These are phyloP conservation scores for Prunus davidiana DNA, from an alignment of 306 rosid genomes.

Conservation along the genomic window DNA sequence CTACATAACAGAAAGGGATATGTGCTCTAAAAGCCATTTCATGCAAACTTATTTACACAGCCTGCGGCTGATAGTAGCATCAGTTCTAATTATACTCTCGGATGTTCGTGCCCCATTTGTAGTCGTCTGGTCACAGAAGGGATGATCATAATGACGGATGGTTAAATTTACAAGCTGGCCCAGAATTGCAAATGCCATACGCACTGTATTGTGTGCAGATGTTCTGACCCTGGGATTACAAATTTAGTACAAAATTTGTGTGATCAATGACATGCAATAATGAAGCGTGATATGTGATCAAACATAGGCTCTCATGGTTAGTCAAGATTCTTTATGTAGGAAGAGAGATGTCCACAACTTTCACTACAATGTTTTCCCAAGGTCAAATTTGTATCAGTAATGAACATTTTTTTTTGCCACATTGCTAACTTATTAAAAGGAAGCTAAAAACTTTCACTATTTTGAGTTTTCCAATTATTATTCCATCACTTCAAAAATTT, in stretches of 20 bases:
- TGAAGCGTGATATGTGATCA: neutral
- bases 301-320: neutral
- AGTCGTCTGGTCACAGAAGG: conserved; percentile 31
- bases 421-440: neutral
- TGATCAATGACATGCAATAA: neutral
- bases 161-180: conserved; percentile 83
- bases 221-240: conserved; percentile 63
- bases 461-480: neutral
- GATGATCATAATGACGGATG: conserved; percentile 55
- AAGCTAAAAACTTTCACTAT: too few relatives aligned
- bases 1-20: conserved; percentile 17
- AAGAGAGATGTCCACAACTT: neutral
- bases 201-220: conserved; percentile 73
- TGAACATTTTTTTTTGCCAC: neutral
- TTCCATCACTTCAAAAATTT: too few relatives aligned
- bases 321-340: neutral
- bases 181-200: conserved; percentile 86
- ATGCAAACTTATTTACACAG: conserved; percentile 31
- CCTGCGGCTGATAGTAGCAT: conserved; percentile 34
- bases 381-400: neutral
- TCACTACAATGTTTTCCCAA: too few relatives aligned
- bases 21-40: conserved; percentile 30
- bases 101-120: conserved; percentile 42
- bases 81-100: conserved; percentile 43
- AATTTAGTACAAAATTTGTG: conserved; percentile 6